Conservation (phyloP, 129 eudicot species). For the Oenanthe sinensis region DNA sequence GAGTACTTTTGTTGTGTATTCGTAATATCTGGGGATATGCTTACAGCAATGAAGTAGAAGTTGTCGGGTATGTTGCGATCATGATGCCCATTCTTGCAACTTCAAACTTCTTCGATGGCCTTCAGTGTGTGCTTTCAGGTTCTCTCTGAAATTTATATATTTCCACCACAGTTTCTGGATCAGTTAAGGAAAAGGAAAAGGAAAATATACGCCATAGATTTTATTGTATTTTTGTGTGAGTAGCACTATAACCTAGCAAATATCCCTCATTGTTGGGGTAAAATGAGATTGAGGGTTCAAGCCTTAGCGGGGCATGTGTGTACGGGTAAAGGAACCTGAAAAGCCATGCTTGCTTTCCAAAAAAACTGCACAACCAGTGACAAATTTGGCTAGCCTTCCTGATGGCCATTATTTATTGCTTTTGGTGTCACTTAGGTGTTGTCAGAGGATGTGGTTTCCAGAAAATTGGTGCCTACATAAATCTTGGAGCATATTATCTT, state of each 20-base stretch:
- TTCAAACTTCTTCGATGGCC: slow-evolving; percentile 15
- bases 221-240: not conserved
- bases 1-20: slow-evolving; percentile 14
- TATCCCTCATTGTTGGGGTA: not conserved
- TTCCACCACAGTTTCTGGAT: not conserved
- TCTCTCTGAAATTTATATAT: not conserved
- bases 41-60: slow-evolving; percentile 30
- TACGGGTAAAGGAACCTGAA: not conserved
- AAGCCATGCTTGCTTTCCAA: not conserved
- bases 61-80: slow-evolving; percentile 25
- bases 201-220: not conserved
- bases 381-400: not conserved
- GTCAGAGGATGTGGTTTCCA: slow-evolving; percentile 89
- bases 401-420: not conserved
- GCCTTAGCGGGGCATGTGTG: too few relatives aligned
- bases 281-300: not conserved
- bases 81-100: slow-evolving; percentile 31
- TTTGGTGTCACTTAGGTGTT: slow-evolving; percentile 20
- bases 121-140: slow-evolving; percentile 9
- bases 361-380: not conserved
- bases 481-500: slow-evolving; percentile 73
- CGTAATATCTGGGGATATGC: slow-evolving; percentile 32
- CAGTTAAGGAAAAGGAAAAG: not conserved
- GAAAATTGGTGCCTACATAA: slow-evolving; percentile 62
- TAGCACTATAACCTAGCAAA: not conserved